phyloP scores from a whole-genome alignment of 805 yeast species.

The Candida schatavii region DNA sequence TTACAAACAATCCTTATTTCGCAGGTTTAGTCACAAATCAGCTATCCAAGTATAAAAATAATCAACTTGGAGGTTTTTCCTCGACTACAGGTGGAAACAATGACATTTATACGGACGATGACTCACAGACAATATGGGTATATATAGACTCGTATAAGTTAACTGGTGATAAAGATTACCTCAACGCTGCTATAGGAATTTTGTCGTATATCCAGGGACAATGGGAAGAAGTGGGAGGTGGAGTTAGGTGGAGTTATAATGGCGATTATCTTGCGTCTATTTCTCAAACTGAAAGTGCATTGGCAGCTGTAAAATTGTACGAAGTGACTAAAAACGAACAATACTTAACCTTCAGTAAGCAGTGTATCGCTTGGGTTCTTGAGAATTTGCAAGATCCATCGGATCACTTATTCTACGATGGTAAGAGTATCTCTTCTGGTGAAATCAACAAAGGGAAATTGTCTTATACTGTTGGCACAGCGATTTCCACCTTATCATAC shows the following conservation, averaged over 20 bases:
- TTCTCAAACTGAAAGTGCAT: conserved; percentile 26
- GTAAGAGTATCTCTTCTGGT: conserved; percentile 13
- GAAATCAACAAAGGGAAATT: conserved; percentile 24
- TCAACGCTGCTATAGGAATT: conserved; percentile 16
- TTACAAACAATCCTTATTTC: conserved; percentile 2
- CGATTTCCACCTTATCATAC: conserved; percentile 21
- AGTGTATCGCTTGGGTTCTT: conserved; percentile 17
- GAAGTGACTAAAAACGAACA: conserved; percentile 12
- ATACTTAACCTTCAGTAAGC: conserved; percentile 14
- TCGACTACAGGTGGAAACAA: conserved; percentile 19
- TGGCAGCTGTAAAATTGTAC: conserved; percentile 23
- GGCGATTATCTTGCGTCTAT: conserved; percentile 26
- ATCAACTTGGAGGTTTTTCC: conserved; percentile 19
- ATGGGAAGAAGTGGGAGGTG: conserved; percentile 20
- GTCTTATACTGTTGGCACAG: conserved; percentile 24
- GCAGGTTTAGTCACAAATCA: conserved; percentile 11
- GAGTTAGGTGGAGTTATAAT: conserved; percentile 23
- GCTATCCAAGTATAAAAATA: conserved; percentile 17
- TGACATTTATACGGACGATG: conserved; percentile 29
- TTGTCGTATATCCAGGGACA: conserved; percentile 18
- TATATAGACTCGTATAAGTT: conserved; percentile 21
- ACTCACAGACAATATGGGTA: conserved; percentile 26
- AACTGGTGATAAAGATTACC: conserved; percentile 16
- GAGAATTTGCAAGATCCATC: conserved; percentile 17
- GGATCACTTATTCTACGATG: conserved; percentile 24